phyloP scores from a whole-genome alignment of 805 yeast species.

The Schizosaccharomyces japonicus region DNA sequence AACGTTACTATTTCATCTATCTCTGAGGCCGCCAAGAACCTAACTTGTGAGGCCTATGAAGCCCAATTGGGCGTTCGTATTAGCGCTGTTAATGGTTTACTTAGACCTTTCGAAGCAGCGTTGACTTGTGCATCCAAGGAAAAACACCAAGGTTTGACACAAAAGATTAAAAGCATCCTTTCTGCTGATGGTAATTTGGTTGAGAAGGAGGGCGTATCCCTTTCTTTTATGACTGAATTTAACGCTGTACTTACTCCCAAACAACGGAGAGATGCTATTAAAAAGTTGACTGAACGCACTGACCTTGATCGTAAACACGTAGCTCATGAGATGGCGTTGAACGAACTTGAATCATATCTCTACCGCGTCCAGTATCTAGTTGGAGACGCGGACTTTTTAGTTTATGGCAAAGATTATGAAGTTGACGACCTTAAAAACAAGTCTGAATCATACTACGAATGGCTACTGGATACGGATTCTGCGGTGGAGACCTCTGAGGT shows the following conservation, averaged over 20 bases:
- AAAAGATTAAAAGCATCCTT: too few relatives aligned
- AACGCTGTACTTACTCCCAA: too few relatives aligned
- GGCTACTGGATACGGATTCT: background rate
- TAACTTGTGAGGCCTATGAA: constrained; percentile 8
- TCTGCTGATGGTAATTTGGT: too few relatives aligned
- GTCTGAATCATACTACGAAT: background rate
- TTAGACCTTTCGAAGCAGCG: constrained; percentile 23
- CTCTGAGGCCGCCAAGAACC: constrained; percentile 5
- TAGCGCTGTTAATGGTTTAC: constrained; percentile 14
- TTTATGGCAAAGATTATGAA: background rate
- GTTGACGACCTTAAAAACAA: background rate
- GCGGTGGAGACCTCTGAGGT: background rate
- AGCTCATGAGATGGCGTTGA: constrained; percentile 33
- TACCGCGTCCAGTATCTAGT: constrained; percentile 42
- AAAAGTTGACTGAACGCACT: constrained; percentile 30
- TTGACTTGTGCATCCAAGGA: constrained; percentile 22
- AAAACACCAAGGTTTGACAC: too few relatives aligned
- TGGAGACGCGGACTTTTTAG: constrained; percentile 26
- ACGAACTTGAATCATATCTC: constrained; percentile 47
- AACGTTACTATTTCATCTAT: constrained; percentile 3
- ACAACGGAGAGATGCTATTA: too few relatives aligned
- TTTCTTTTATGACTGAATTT: too few relatives aligned
- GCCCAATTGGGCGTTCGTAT: constrained; percentile 9
- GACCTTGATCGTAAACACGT: constrained; percentile 31
- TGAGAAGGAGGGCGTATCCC: too few relatives aligned